Evolutionary conservation across 2,329 filamentous ascomycete genomes (phyloP).

Genomic region (Ilyonectria robusta): DNA sequence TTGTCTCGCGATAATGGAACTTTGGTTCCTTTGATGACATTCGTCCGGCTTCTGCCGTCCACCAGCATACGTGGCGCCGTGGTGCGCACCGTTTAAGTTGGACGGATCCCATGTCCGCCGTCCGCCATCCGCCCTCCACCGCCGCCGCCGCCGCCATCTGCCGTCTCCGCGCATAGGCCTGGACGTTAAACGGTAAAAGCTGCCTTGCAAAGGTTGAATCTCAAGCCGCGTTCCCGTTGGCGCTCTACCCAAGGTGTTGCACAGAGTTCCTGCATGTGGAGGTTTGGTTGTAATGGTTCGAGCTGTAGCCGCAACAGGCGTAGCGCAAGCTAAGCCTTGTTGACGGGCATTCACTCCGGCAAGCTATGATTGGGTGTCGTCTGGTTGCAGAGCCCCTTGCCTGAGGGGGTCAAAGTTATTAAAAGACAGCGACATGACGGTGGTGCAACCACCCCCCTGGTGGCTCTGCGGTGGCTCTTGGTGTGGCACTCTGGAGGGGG

Average conservation of each 20-base stretch:
- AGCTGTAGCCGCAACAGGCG: conserved; percentile 35
- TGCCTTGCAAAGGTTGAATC: conserved; percentile 39
- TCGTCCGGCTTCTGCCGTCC: conserved; percentile 25
- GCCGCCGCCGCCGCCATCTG: not conserved
- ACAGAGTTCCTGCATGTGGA: conserved; percentile 43
- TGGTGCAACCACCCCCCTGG: conserved; percentile 41
- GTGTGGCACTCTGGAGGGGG: conserved; percentile 16
- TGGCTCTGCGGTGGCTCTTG: not conserved
- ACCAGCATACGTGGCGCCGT: conserved; percentile 38
- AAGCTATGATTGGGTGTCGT: conserved; percentile 40
- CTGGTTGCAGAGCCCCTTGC: conserved; percentile 28
- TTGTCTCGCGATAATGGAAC: not conserved
- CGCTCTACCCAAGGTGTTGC: conserved; percentile 39
- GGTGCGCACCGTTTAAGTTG: conserved; percentile 41
- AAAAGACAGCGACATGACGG: conserved; percentile 48
- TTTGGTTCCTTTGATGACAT: conserved; percentile 10
- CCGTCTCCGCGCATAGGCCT: conserved; percentile 30
- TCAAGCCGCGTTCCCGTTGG: conserved; percentile 35
- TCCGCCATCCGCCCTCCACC: not conserved
- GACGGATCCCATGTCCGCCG: conserved; percentile 34
- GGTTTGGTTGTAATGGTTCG: conserved; percentile 41
- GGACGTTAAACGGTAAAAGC: conserved; percentile 39
- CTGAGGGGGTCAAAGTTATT: conserved; percentile 38
- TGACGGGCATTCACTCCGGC: conserved; percentile 25
- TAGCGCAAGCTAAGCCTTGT: conserved; percentile 43